A percentile compares a stretch with the other conserved stretches of the same genome.
Conservation (phyloP, 257 asterid species). For the Leptodermis oblonga region DNA sequence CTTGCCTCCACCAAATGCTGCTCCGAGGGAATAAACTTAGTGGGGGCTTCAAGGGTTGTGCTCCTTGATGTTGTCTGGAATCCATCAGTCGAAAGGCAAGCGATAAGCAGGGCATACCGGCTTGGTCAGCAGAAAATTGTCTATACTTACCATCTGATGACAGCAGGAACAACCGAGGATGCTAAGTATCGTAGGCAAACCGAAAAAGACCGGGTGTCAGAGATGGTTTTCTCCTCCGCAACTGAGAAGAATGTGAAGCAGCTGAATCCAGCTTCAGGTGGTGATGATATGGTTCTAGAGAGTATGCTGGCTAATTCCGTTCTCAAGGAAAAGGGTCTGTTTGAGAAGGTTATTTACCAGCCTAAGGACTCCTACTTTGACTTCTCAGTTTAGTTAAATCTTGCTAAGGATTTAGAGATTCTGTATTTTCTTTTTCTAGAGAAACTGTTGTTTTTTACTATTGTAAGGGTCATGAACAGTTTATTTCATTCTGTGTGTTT, state of each 20-base stretch:
- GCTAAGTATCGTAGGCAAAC: conserved; percentile 41
- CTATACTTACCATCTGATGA: conserved; percentile 58
- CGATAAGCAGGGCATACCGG: conserved; percentile 78
- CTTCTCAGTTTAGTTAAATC: too few relatives aligned
- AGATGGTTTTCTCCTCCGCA: conserved; percentile 41
- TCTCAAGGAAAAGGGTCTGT: conserved; percentile 21
- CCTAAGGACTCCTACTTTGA: too few relatives aligned
- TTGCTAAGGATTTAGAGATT: too few relatives aligned
- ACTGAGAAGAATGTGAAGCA: conserved; percentile 7
- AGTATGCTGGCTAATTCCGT: conserved; percentile 35
- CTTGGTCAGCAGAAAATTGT: conserved; percentile 72
- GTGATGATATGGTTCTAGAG: conserved; percentile 47
- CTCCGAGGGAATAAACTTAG: conserved; percentile 70
- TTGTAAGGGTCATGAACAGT: too few relatives aligned
- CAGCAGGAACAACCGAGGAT: conserved; percentile 38
- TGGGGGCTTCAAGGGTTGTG: conserved; percentile 83
- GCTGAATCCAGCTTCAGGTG: not conserved
- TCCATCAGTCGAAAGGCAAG: conserved; percentile 70
- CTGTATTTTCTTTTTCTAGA: too few relatives aligned
- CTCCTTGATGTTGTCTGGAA: conserved; percentile 80
- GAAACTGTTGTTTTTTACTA: too few relatives aligned
- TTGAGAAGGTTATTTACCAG: conserved; percentile 46
- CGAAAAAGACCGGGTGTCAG: conserved; percentile 45
- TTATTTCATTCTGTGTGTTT: too few relatives aligned
- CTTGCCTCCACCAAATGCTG: conserved; percentile 73